Conservation (phyloP, 805 yeast genomes). For the Candida vartiovaarae region DNA sequence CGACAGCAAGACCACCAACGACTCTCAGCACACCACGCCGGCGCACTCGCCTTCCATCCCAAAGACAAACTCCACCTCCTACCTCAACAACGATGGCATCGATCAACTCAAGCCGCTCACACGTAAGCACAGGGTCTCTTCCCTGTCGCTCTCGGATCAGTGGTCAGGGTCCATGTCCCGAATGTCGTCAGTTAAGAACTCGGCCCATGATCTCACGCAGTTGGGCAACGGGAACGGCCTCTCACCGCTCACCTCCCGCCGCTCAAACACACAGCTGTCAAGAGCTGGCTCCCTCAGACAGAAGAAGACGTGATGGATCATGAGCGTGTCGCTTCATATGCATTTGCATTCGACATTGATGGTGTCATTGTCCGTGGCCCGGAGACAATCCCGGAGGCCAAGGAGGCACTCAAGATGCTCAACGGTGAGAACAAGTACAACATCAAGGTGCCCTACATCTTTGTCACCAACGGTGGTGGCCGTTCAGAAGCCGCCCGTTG, state of each 20-base stretch:
- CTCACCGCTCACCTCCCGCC: constrained; percentile 17
- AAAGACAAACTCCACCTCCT: constrained; percentile 45
- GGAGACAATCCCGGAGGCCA: constrained; percentile 74
- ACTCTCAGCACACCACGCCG: constrained; percentile 15
- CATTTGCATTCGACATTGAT: constrained; percentile 90
- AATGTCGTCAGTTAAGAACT: constrained; percentile 21
- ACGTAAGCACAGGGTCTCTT: constrained; percentile 56
- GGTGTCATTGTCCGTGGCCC: constrained; percentile 88
- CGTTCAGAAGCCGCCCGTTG: constrained; percentile 72
- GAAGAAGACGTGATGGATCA: constrained; percentile 56
- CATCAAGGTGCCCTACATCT: constrained; percentile 74
- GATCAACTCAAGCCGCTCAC: constrained; percentile 57
- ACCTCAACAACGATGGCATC: constrained; percentile 66
- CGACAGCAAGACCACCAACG: constrained; percentile 1
- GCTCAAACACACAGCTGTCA: constrained; percentile 14
- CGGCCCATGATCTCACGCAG: constrained; percentile 23
- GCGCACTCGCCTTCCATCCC: constrained; percentile 15
- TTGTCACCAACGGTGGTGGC: constrained; percentile 92
- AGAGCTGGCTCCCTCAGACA: constrained; percentile 27
- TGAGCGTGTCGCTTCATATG: constrained; percentile 69
- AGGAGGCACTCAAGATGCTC: constrained; percentile 60
- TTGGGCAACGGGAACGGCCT: constrained; percentile 3
- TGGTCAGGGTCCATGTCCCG: constrained; percentile 41
- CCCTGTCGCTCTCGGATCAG: constrained; percentile 64
- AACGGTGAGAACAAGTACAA: constrained; percentile 74